Evolutionary conservation across 495 filamentous ascomycete genomes (phyloP), one percentile per base, ranked within the genome.

Genomic region (Letharia lupina): DNA sequence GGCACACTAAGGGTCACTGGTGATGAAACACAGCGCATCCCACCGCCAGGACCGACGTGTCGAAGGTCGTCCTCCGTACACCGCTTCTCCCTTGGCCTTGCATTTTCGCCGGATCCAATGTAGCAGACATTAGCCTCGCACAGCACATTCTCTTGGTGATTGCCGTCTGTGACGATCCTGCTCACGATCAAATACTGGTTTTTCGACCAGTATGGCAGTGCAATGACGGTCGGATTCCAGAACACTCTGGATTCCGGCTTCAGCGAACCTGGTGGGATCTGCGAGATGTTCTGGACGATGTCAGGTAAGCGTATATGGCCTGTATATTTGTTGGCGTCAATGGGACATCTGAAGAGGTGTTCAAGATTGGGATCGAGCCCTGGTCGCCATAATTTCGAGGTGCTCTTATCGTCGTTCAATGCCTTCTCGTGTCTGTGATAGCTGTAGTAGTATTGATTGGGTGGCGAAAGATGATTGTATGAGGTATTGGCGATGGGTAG

Each of bases 171-270:
- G 23, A 75, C 63, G 47, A 78, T 74, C 45, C 77, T 63, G 60
- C 70, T 73, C 16, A 78, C 72, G 39, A 78, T 61, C 9, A 78
- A 67, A 58, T 76, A 78, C 42, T 78, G 75, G 40, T 77, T 77
- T 48, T 72, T 57, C 18, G 75, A 72, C 76, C 76, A 78, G 65
- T 73, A 71, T 8, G 76, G 76, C 45, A 78, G 66, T 1, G 76
- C 73, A 28, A 78, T 69, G 35, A 78, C 72, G 44, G 76, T 77
- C 8, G 76, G 76, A 39, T 78, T 78, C 76, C 75, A 77, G 66
- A 78, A 77, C 23, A 68, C 67, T 44, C 74, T 67, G 6, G 48
- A 64, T 31, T 77, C 74, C 4, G 64, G 57, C 44, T 60, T 68
- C 12, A 54, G 44, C 4, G 65, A 60, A n/a, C 66, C 58, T 4